A percentile compares a stretch with the other conserved stretches of the same genome.
Evolutionary conservation across 2,329 filamentous ascomycete genomes (phyloP).

Genomic region (Aspergillus luchuensis): DNA sequence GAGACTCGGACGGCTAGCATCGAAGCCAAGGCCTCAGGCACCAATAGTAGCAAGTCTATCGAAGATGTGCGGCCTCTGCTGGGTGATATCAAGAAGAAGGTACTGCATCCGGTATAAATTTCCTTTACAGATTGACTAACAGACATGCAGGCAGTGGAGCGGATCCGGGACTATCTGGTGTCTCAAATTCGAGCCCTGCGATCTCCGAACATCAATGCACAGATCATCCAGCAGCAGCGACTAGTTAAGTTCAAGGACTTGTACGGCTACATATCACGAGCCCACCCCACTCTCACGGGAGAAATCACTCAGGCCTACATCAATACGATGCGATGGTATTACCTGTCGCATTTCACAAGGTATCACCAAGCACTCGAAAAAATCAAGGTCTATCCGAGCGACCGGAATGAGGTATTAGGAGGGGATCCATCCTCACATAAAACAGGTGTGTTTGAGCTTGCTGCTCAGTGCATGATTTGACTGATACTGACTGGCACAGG

Average conservation of each 20-base stretch:
- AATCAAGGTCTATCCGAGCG: constrained; percentile 78
- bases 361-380: constrained; percentile 84
- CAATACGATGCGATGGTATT: constrained; percentile 99
- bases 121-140: constrained; percentile 13
- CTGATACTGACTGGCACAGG: constrained; percentile 25
- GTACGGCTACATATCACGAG: constrained; percentile 78
- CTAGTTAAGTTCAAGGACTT: constrained; percentile 88
- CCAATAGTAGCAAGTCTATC: constrained; percentile 70
- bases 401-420: constrained; percentile 80
- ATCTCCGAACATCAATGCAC: constrained; percentile 94
- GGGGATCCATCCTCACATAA: constrained; percentile 73
- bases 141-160: constrained; percentile 70
- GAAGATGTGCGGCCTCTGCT: constrained; percentile 83
- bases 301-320: constrained; percentile 93
- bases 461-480: background rate
- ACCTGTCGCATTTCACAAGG: constrained; percentile 83
- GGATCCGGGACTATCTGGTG: constrained; percentile 92
- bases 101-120: constrained; percentile 35
- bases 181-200: constrained; percentile 90
- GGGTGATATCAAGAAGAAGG: constrained; percentile 79
- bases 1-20: constrained; percentile 75
- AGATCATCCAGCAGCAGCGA: constrained; percentile 92
- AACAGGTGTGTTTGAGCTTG: constrained; percentile 40
- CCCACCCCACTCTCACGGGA: constrained; percentile 79
- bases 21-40: constrained; percentile 65